Percentiles rank a stretch among this genome's conserved stretches.
Conservation (phyloP, 495 filamentous ascomycete species). For the Platismatia glauca region DNA sequence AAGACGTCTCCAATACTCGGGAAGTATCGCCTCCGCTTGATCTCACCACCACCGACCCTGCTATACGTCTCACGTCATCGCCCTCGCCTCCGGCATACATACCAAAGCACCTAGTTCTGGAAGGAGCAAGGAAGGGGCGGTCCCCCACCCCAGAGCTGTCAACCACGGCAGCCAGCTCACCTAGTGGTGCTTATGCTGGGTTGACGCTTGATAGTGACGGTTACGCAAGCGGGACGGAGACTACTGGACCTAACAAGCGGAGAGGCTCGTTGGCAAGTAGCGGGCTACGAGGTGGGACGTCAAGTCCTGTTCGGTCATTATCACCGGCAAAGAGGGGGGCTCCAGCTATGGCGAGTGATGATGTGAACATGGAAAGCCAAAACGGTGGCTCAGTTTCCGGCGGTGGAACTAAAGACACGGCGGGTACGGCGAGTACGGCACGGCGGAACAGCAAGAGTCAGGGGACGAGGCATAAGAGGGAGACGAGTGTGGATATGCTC, state of each 20-base stretch:
- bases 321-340: constrained; percentile 28
- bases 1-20: constrained; percentile 2
- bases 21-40: constrained; percentile 9
- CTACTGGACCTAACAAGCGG: constrained; percentile 11
- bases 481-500: constrained; percentile 30
- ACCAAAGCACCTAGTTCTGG: constrained; percentile 18
- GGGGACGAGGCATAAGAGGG: constrained; percentile 21
- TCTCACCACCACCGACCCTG: constrained; percentile 6
- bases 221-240: constrained; percentile 41
- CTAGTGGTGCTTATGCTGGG: constrained; percentile 63
- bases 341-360: constrained; percentile 24
- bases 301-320: constrained; percentile 19
- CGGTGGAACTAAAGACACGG: constrained; percentile 4
- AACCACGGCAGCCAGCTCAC: constrained; percentile 44
- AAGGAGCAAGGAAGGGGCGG: constrained; percentile 15
- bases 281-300: constrained; percentile 11
- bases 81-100: constrained; percentile 16
- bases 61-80: constrained; percentile 12
- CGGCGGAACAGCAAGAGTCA: constrained; percentile 14
- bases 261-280: constrained; percentile 13
- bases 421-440: neutral
- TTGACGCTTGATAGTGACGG: constrained; percentile 58
- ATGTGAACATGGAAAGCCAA: constrained; percentile 21
- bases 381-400: constrained; percentile 1
- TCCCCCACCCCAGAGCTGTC: constrained; percentile 22